Conservation (phyloP, 2,329 filamentous ascomycete species). For the Zalaria sp. region DNA sequence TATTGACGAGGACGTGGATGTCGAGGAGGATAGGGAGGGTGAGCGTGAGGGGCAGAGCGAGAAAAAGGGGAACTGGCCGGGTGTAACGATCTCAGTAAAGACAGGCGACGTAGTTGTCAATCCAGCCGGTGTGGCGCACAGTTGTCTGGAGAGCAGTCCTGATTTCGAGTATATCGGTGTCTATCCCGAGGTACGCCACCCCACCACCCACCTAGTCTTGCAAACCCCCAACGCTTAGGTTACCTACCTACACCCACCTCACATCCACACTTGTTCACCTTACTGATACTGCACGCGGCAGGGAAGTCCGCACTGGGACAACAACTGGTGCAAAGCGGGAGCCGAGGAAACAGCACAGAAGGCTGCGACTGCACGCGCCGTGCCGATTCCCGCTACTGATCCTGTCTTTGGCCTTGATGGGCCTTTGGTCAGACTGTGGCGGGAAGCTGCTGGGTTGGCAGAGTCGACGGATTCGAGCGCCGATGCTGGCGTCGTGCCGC, state of each 20-base stretch:
- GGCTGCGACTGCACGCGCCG: background rate
- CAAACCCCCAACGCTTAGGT: too few relatives aligned
- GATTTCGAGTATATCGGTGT: constrained; percentile 3
- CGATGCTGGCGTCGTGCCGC: too few relatives aligned
- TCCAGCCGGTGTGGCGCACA: constrained; percentile 1
- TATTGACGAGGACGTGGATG: constrained; percentile 5
- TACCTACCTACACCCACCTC: too few relatives aligned
- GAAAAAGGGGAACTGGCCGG: too few relatives aligned
- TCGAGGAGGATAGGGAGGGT: constrained; percentile 8
- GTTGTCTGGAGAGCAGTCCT: background rate
- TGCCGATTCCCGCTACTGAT: background rate
- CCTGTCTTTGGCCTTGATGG: constrained; percentile 1
- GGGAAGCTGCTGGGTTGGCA: background rate
- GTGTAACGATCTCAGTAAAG: too few relatives aligned
- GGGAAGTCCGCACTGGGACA: constrained; percentile 3
- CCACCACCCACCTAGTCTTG: too few relatives aligned
- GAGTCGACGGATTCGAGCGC: too few relatives aligned
- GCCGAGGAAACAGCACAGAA: background rate
- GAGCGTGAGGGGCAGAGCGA: too few relatives aligned
- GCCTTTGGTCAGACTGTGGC: constrained; percentile 1
- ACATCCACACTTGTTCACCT: too few relatives aligned
- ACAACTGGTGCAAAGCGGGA: constrained; percentile 2
- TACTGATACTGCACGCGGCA: background rate
- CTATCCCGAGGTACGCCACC: constrained; percentile 1
- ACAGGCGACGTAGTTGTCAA: too few relatives aligned